A percentile compares a stretch with the other conserved stretches of the same genome.
phyloP scores from a whole-genome alignment of 306 rosid species.

The Cicer pinnatifidum region DNA sequence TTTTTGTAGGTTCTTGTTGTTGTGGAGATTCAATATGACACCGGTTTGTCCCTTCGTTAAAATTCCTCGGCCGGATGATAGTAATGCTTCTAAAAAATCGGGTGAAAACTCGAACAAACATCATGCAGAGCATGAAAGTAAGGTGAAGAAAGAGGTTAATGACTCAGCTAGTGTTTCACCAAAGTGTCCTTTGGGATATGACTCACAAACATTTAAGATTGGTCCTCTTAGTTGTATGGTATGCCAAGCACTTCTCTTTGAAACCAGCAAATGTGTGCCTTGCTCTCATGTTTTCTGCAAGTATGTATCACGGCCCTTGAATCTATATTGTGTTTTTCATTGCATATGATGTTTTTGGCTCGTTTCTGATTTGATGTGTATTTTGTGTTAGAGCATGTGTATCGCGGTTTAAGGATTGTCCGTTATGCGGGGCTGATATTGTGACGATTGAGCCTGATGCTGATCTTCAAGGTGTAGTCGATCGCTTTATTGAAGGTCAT shows the following conservation, averaged over 20 bases:
- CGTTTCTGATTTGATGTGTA: conserved; percentile 22
- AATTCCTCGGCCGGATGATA: conserved; percentile 80
- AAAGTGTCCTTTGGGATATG: conserved; percentile 90
- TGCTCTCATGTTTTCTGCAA: conserved; percentile 83
- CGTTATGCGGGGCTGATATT: conserved; percentile 89
- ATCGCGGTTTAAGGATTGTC: conserved; percentile 85
- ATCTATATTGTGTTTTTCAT: conserved; percentile 20
- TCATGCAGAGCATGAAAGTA: conserved; percentile 53
- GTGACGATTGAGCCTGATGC: conserved; percentile 76
- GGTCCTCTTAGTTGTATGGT: conserved; percentile 95
- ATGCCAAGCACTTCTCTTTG: conserved; percentile 63
- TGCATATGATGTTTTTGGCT: conserved; percentile 22
- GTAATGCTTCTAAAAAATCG: conserved; percentile 50
- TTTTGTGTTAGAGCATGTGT: conserved; percentile 69
- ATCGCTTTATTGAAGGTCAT: conserved; percentile 96
- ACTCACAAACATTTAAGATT: conserved; percentile 79
- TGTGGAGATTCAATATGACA: conserved; percentile 54
- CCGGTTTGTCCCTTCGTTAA: conserved; percentile 95
- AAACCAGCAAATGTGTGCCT: conserved; percentile 76
- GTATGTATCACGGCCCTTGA: conserved; percentile 47
- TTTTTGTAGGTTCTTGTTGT: conserved; percentile 46
- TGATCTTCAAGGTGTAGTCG: conserved; percentile 77
- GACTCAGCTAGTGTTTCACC: conserved; percentile 49
- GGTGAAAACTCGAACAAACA: conserved; percentile 51
- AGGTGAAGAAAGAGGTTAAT: conserved; percentile 50